These are phyloP conservation scores for Triticum urartu DNA, from an alignment of 176 grass and related monocot genomes.

Conservation along the genomic window DNA sequence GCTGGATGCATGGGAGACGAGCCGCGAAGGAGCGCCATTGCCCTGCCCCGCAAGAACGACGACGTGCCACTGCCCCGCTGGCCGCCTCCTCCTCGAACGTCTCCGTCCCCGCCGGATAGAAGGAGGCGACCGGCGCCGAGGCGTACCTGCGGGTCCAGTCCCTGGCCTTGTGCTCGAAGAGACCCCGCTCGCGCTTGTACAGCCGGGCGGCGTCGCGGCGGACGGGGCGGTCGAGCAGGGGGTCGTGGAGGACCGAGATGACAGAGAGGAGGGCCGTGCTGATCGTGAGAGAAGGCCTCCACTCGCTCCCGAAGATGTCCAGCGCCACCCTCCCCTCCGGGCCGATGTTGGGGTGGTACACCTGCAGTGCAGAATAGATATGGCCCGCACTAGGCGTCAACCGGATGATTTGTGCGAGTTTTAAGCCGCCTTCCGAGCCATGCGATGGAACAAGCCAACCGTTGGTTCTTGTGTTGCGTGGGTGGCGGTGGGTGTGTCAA, in stretches of 20 bases:
- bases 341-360: constrained; percentile 10
- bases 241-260: constrained; percentile 27
- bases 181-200: neutral
- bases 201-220: neutral
- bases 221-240: constrained; percentile 4
- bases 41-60: too few species aligned
- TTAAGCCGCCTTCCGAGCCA: too few species aligned
- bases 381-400: too few species aligned
- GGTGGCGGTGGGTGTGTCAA: too few species aligned
- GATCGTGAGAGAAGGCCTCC: neutral
- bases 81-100: neutral
- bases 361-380: neutral
- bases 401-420: too few species aligned
- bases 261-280: neutral
- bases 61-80: neutral
- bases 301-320: neutral
- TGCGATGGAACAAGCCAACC: too few species aligned
- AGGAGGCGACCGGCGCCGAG: constrained; percentile 20
- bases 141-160: constrained; percentile 12
- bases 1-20: too few species aligned
- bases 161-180: neutral
- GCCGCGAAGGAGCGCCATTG: too few species aligned
- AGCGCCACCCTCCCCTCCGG: neutral
- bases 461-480: too few species aligned
- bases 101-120: neutral